Base-by-base conservation (phyloP, 805 yeast species). In the Ogataea sp. region DNA sequence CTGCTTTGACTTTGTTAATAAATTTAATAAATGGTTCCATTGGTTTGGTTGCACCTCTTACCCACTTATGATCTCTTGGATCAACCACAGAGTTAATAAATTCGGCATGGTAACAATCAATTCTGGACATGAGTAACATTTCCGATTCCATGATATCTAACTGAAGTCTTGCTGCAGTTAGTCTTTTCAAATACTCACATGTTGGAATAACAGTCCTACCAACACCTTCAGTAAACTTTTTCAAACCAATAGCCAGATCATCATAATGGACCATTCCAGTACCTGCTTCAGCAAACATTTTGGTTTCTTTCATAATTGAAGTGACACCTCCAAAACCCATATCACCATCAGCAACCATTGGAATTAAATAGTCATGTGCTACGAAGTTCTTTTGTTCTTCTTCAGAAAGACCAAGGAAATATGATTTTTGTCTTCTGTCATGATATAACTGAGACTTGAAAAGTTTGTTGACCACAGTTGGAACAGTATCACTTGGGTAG, bases 261-360 rank as follows among this genome's bases (percentile, higher is more conserved):
- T 78, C 83, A 20, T 75, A 56, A 52, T 78, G 83, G 36, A 78
- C 71, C n/a, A 74, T 82, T 2, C 82, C 77, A 3, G 83, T 81
- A 20, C 83, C 83, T 17, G 66, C 65, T 52, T 77, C 83, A n/a
- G 79, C 82, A 60, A 78, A 78, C 37, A 75, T 52, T 50, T 78
- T 78, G 20, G 83, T 80, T 40, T 76, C 56, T 50, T 78, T 78
- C 83, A 78, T 77, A 3, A 77, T 78, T 0, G 81, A 67, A 3
- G 77, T 71, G 13, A 69, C 56, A 11, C 82, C 80, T 16, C 83
- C 83, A 51, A 75, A 81, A 3, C 83, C 83, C 48, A 80, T 77
- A 45, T 78, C 83, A 3, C 73, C 83, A 52, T 78, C 83, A 3
- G 83, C 83, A 45, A 78, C 70, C 38, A 78, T 75, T 14, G 83